phyloP scores from a whole-genome alignment of 2,329 filamentous ascomycete genomes.

The Fusarium sp. region DNA sequence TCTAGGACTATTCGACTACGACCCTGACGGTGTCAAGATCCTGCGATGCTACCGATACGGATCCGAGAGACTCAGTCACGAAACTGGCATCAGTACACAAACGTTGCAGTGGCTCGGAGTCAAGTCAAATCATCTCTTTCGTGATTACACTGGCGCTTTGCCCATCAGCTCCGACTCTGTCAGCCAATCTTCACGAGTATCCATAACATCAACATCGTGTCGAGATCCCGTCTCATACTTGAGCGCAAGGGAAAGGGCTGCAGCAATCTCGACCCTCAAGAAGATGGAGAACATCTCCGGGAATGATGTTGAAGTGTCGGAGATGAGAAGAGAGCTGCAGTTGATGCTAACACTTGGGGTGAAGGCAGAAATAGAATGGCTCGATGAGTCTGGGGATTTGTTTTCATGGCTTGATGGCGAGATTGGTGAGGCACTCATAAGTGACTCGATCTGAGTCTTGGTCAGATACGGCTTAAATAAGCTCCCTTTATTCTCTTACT shows the following conservation, averaged over 20 bases:
- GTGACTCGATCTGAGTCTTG: neutral
- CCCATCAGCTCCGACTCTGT: neutral
- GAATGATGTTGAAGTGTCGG: slow-evolving; percentile 51
- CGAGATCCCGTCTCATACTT: slow-evolving; percentile 57
- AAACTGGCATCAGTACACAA: slow-evolving; percentile 64
- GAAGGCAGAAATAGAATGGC: slow-evolving; percentile 82
- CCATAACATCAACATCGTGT: slow-evolving; percentile 48
- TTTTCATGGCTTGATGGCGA: slow-evolving; percentile 63
- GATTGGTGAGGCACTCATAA: slow-evolving; percentile 47
- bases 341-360: slow-evolving; percentile 79
- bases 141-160: neutral
- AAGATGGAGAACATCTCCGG: slow-evolving; percentile 52
- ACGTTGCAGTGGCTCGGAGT: slow-evolving; percentile 75
- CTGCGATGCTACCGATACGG: slow-evolving; percentile 80
- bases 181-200: slow-evolving; percentile 30
- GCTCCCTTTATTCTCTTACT: too few relatives aligned
- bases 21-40: slow-evolving; percentile 82
- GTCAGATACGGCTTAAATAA: too few relatives aligned
- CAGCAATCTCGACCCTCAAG: slow-evolving; percentile 67
- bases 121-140: slow-evolving; percentile 59
- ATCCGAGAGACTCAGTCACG: slow-evolving; percentile 72
- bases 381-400: slow-evolving; percentile 69
- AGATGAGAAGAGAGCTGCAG: slow-evolving; percentile 72
- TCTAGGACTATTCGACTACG: slow-evolving; percentile 77
- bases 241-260: slow-evolving; percentile 68